Base-by-base conservation (phyloP, 2,329 filamentous ascomycete species). In the Aaosphaeria pasadenensis region DNA sequence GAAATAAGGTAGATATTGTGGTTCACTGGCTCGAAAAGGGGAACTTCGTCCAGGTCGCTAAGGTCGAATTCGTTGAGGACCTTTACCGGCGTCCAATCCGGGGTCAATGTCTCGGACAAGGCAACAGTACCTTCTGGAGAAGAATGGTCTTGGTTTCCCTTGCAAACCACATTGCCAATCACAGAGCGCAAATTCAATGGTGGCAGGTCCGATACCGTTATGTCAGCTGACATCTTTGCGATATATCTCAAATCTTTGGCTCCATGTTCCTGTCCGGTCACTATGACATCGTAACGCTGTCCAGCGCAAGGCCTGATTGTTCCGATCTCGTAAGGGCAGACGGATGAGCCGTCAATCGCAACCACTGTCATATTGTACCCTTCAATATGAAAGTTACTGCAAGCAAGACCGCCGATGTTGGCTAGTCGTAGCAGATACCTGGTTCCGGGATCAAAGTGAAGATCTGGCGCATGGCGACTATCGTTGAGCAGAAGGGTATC, bases 401-500 rank as follows among this genome's bases (percentile, higher is more conserved):
- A 71, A 1, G 71, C 70, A 70, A 89, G 89, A 24, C 85, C 87
- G 7, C 82, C 86, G 35, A 89, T 79, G 57, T 88, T 89, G 55
- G 88, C 73, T 45, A 89, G 73, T 36, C 84, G 83, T 59, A 91
- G 77, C 11, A 89, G 71, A 53, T 91, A 91, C 0, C 85, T 90
- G 63, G 82, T 88, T 4, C 81, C 80, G 0, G 87, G 83, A 55
- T 84, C 57, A 3, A 91, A 79, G 0, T 75, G 57, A 35, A 90
- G 70, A 3, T 72, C 39, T 3, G 83, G 68, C 47, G 86, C 79
- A 49, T 79, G 42, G 3, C 77, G 35, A 7, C 82, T 84, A 53
- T 91, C 88, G 59, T 91, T 90, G 66, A 90, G 78, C 39, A 91
- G 74, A 1, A 84, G 82, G 4, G 83, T 75, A 36, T 90, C 71